A percentile compares a stretch with the other conserved stretches of the same genome.
phyloP scores from a whole-genome alignment of 345 rosid genomes.

The Aquilaria yunnanensis region DNA sequence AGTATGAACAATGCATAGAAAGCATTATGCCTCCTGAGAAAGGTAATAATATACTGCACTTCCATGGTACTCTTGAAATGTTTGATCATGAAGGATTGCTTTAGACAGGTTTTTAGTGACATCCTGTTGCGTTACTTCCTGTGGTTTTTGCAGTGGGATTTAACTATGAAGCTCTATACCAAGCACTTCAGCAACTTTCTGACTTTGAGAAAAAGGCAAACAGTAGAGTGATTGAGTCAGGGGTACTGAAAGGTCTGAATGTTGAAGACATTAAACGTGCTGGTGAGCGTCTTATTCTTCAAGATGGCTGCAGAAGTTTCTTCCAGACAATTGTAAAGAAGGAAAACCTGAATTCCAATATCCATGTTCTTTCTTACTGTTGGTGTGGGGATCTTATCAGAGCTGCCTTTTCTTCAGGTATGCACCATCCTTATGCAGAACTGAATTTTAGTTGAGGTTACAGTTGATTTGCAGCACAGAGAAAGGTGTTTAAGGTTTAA shows the following conservation, averaged over 20 bases:
- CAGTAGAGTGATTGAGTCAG: constrained; percentile 77
- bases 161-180: constrained; percentile 57
- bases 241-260: constrained; percentile 80
- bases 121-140: constrained; percentile 7
- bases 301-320: constrained; percentile 78
- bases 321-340: constrained; percentile 53
- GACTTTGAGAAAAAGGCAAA: constrained; percentile 82
- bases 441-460: no score
- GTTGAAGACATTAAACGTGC: constrained; percentile 89
- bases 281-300: constrained; percentile 81
- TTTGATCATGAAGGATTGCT: neutral
- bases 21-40: constrained; percentile 54
- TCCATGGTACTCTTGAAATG: neutral
- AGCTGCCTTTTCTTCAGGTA: constrained; percentile 72
- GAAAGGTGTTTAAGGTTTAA: neutral
- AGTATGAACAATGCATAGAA: constrained; percentile 85
- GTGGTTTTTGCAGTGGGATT: constrained; percentile 48
- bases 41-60: constrained; percentile 30
- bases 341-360: constrained; percentile 45
- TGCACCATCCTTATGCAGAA: neutral
- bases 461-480: no score
- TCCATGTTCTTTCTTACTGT: constrained; percentile 85
- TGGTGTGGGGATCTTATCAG: constrained; percentile 97
- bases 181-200: constrained; percentile 69
- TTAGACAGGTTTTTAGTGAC: neutral